phyloP scores from a whole-genome alignment of 2,329 filamentous ascomycete genomes.

The Paraphoma sp. region DNA sequence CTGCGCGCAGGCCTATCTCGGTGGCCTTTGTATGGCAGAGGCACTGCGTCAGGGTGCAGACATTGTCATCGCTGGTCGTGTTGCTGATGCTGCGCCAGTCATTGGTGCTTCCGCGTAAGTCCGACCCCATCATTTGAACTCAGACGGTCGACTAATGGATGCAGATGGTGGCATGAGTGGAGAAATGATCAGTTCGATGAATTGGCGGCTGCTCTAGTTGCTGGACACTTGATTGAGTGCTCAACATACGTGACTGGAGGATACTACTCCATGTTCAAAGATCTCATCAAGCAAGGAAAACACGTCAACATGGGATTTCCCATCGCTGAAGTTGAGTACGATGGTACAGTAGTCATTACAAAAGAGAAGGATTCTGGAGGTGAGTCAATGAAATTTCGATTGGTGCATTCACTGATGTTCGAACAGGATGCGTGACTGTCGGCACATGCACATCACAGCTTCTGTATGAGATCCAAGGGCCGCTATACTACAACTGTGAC shows the following conservation, averaged over 20 bases:
- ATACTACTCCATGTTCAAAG: constrained; percentile 50
- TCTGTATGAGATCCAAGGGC: constrained; percentile 49
- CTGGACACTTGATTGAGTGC: constrained; percentile 52
- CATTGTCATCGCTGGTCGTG: constrained; percentile 40
- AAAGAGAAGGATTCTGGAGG: constrained; percentile 46
- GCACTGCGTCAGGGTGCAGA: constrained; percentile 35
- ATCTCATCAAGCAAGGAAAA: constrained; percentile 39
- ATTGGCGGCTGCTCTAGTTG: constrained; percentile 46
- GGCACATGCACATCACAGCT: constrained; percentile 61
- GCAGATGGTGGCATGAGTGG: constrained; percentile 62
- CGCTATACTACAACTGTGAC: constrained; percentile 58
- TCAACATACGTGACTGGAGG: constrained; percentile 40
- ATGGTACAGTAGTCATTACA: constrained; percentile 27
- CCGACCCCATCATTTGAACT: constrained; percentile 9
- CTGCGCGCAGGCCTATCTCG: constrained; percentile 21
- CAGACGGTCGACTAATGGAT: constrained; percentile 32
- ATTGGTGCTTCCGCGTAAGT: constrained; percentile 54
- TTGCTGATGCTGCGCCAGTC: constrained; percentile 44
- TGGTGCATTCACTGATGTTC: neutral
- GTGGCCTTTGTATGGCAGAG: constrained; percentile 30
- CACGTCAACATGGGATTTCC: constrained; percentile 44
- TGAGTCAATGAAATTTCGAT: constrained; percentile 5
- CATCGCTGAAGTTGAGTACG: constrained; percentile 26
- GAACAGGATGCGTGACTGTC: constrained; percentile 42
- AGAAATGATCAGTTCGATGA: constrained; percentile 39